phyloP scores from a whole-genome alignment of 352 stramenopile genomes.

The Globisporangium megalacanthum region DNA sequence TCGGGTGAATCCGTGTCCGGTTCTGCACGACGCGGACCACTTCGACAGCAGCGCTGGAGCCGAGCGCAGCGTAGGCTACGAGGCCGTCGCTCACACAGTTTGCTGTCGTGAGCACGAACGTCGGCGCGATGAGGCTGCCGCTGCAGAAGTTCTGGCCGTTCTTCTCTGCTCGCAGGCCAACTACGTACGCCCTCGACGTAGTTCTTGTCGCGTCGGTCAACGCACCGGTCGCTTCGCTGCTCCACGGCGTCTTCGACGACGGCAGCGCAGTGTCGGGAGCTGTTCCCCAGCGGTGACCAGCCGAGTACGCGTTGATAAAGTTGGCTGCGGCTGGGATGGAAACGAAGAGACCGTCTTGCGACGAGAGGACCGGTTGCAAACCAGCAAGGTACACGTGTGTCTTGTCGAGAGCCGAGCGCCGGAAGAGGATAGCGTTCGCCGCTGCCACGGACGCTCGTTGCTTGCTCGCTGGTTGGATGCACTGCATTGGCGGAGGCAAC shows the following conservation, averaged over 20 bases:
- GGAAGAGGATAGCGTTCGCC: constrained; percentile 3
- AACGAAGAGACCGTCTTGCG: not conserved
- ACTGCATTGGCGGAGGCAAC: not conserved
- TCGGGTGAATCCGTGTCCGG: constrained; percentile 15
- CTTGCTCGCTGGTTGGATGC: not conserved
- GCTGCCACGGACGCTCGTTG: not conserved
- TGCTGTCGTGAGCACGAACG: constrained; percentile 1
- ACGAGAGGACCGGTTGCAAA: not conserved
- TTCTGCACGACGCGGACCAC: constrained; percentile 15
- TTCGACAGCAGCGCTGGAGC: constrained; percentile 18
- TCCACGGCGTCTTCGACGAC: not conserved
- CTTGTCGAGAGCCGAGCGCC: not conserved
- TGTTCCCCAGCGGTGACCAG: not conserved
- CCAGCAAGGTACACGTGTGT: not conserved
- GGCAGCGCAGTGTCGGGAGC: not conserved
- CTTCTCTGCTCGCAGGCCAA: constrained; percentile 19
- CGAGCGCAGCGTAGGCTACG: constrained; percentile 21
- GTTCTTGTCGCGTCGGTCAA: not conserved
- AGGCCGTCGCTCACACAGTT: constrained; percentile 2
- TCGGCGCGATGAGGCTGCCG: not conserved
- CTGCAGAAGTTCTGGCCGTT: constrained; percentile 18
- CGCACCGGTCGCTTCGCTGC: not conserved
- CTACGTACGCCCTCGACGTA: constrained; percentile 12
- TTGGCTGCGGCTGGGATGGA: not conserved
- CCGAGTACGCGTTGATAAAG: constrained; percentile 7